phyloP scores from a whole-genome alignment of 768 basidiomycete genomes.

The Coprinopsis cinerea region DNA sequence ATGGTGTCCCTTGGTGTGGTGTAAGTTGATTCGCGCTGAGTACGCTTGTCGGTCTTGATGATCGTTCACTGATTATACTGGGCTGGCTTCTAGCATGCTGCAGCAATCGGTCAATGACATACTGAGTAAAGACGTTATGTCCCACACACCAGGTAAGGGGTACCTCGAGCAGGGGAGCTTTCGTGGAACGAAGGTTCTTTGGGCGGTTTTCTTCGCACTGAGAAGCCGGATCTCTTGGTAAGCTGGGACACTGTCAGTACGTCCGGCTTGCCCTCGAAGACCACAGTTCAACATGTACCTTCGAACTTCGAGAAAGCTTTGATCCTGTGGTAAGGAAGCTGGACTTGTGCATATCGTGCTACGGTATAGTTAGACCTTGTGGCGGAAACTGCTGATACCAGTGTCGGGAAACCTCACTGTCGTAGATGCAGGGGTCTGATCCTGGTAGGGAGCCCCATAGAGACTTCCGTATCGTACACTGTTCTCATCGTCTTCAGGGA shows the following conservation, averaged over 20 bases:
- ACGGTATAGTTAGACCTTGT: too few relatives aligned
- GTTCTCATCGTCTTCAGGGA: neutral
- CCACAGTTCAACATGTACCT: neutral
- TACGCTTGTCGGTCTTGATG: neutral
- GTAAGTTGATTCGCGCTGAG: neutral
- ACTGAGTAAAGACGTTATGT: too few relatives aligned
- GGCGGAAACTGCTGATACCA: too few relatives aligned
- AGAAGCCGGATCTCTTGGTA: neutral
- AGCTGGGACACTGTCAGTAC: too few relatives aligned
- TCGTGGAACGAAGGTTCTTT: neutral
- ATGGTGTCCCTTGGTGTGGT: neutral
- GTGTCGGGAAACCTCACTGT: neutral
- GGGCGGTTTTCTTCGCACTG: neutral
- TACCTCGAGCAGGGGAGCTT: neutral
- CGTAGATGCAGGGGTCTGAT: neutral
- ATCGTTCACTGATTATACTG: neutral
- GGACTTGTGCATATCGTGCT: neutral
- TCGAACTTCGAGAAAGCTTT: neutral
- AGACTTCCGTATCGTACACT: slow-evolving; percentile 2
- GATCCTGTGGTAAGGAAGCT: neutral
- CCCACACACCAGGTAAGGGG: neutral
- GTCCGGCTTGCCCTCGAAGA: too few relatives aligned
- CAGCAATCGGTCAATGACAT: too few relatives aligned
- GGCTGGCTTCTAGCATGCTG: too few relatives aligned
- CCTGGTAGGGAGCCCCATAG: neutral